These are phyloP conservation scores for Nannochloropsis salina DNA, from an alignment of 108 stramenopile species.

Conservation along the genomic window DNA sequence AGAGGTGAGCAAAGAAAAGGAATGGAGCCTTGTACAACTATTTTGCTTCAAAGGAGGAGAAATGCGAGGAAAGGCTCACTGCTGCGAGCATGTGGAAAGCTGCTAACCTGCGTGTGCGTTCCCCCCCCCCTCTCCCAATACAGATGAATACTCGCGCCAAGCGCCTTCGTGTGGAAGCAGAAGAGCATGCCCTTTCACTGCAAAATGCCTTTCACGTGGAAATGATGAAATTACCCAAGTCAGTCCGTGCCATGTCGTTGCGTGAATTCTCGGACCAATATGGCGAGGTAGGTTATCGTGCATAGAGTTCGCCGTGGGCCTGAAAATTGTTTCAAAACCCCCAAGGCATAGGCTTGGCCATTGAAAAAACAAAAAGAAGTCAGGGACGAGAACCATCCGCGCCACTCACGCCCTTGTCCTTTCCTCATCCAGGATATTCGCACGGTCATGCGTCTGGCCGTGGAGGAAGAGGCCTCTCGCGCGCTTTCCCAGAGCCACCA, in stretches of 20 bases:
- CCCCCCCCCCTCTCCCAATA: neutral
- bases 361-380: too few species aligned
- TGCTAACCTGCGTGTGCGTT: neutral
- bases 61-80: neutral
- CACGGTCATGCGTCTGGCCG: conserved; percentile 11
- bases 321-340: too few species aligned
- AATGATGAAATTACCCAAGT: conserved; percentile 2
- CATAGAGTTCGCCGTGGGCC: too few species aligned
- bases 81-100: neutral
- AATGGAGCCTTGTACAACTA: too few species aligned
- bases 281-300: neutral
- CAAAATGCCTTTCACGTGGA: neutral
- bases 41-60: neutral
- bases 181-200: neutral
- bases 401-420: neutral
- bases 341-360: too few species aligned
- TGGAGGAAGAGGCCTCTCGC: conserved; percentile 1
- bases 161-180: neutral
- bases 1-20: neutral
- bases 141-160: conserved; percentile 14
- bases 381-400: neutral
- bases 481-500: neutral
- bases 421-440: neutral
- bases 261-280: conserved; percentile 4
- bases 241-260: conserved; percentile 11